Percentiles rank a stretch among this genome's conserved stretches.
phyloP scores from a whole-genome alignment of 2,329 filamentous ascomycete species.

The Cladophialophora psammophila region DNA sequence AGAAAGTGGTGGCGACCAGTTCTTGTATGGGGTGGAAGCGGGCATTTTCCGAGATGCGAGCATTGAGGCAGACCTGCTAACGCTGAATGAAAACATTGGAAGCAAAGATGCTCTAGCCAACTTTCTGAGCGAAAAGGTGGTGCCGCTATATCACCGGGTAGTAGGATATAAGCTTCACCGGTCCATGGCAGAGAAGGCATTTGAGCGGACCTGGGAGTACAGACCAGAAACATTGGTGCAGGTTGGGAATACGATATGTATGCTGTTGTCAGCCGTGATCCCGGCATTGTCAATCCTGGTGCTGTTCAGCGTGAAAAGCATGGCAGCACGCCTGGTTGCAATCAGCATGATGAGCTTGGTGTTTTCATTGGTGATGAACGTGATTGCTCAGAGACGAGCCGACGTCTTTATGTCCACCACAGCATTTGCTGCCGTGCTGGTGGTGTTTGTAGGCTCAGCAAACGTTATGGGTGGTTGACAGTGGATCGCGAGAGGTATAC shows the following conservation, averaged over 20 bases:
- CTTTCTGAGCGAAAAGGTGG: conserved; percentile 32
- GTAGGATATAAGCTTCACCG: conserved; percentile 37
- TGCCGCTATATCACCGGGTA: conserved; percentile 37
- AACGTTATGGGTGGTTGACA: conserved; percentile 31
- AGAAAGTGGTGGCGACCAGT: conserved; percentile 35
- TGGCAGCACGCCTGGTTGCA: conserved; percentile 31
- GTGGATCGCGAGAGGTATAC: conserved; percentile 9
- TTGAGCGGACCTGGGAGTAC: conserved; percentile 35
- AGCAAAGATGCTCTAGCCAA: conserved; percentile 34
- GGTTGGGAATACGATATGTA: conserved; percentile 36
- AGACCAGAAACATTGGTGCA: conserved; percentile 32
- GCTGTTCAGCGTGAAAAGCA: conserved; percentile 35
- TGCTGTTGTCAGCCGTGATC: conserved; percentile 37
- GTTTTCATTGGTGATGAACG: conserved; percentile 38
- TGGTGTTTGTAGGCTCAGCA: conserved; percentile 37
- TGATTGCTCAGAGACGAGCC: conserved; percentile 37
- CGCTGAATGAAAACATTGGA: conserved; percentile 28
- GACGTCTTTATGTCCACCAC: conserved; percentile 40
- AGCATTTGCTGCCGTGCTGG: conserved; percentile 38
- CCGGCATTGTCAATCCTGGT: conserved; percentile 37
- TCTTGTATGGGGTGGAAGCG: conserved; percentile 37
- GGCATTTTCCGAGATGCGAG: conserved; percentile 33
- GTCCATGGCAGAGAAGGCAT: conserved; percentile 34
- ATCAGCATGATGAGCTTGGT: conserved; percentile 38
- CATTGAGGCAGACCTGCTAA: conserved; percentile 33